Evolutionary conservation across 108 stramenopile species (phyloP), one percentile per base, ranked within the genome.

Genomic region (Cyclotella distinguenda): DNA sequence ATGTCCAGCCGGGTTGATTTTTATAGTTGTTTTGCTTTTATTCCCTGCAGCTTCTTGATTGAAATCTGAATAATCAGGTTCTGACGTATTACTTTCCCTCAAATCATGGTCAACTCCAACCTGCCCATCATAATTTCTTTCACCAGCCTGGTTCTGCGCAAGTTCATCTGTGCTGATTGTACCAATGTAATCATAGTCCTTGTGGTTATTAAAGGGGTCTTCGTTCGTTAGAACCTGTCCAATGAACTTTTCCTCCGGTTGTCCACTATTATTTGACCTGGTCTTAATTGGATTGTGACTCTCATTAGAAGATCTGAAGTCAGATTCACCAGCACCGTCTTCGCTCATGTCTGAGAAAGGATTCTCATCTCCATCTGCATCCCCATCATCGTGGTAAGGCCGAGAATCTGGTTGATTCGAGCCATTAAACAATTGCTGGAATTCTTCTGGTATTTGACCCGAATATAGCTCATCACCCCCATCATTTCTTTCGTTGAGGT

Each of bases 291-390:
- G 18, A 23, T 43, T 6, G 1, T 4, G 7, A 48, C 19, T 0
- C 22, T 47, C 15, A 18, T 1, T 26, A 48, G 3, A 35, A n/a
- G 21, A 38, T 19, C 22, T 18, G 21, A 10, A 21, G n/a, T 62
- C 46, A 49, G 44, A 62, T 23, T 26, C 45, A 38, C 32, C 3
- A 50, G 35, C 49, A n/a, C 28, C 1, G 31, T 45, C 44, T 36
- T 46, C 66, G 23, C 53, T 66, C 10, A 8, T 36, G 18, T 68
- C 67, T 9, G 53, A 38, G 30, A 58, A 59, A 21, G 67, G 67
- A 59, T 68, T 45, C 10, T 43, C 53, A 50, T 49, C 31, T 13
- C 25, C 50, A 65, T 45, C 21, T 1, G 34, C 47, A 59, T 49
- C 44, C 19, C 30, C 50, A 53, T 60, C 44, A 1, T 45, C 31